Evolutionary conservation across 257 asterid genomes (phyloP).

Genomic region (Catharanthus roseus): DNA sequence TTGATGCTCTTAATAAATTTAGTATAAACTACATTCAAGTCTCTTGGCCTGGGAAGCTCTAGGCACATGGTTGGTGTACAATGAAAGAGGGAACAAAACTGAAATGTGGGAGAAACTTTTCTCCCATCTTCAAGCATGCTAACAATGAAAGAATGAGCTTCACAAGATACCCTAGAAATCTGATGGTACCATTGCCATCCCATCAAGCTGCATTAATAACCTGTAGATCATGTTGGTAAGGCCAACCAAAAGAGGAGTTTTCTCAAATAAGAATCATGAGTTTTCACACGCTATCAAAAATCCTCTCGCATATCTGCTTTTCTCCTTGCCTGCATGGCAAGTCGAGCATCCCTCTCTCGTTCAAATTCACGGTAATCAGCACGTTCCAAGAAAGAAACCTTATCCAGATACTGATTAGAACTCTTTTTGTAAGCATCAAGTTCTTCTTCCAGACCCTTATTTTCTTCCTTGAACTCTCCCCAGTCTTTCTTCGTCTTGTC

Average conservation of each 20-base stretch:
- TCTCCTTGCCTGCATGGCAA: conserved; percentile 69
- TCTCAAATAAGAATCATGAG: background rate
- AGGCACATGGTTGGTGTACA: too few species aligned
- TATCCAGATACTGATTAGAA: conserved; percentile 82
- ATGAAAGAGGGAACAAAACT: too few species aligned
- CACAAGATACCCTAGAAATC: background rate
- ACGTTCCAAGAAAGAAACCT: conserved; percentile 79
- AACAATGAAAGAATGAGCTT: background rate
- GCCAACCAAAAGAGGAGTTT: background rate
- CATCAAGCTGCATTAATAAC: conserved; percentile 5
- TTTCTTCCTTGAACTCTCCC: conserved; percentile 91
- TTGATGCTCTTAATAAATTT: too few species aligned
- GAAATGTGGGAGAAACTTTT: background rate
- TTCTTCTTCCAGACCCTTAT: conserved; percentile 82
- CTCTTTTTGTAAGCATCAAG: conserved; percentile 93
- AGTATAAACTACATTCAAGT: too few species aligned
- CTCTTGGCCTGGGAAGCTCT: too few species aligned
- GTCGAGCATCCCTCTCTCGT: conserved; percentile 91
- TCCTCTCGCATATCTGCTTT: conserved; percentile 85
- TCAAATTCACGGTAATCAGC: conserved; percentile 86
- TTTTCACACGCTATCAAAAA: conserved; percentile 19
- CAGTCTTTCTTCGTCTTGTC: conserved; percentile 96
- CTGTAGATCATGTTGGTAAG: background rate
- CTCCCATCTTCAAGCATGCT: background rate
- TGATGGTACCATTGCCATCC: background rate